Evolutionary conservation across 371 early-diverging fungal species (phyloP).

Genomic region (Haplosporangium sp.): DNA sequence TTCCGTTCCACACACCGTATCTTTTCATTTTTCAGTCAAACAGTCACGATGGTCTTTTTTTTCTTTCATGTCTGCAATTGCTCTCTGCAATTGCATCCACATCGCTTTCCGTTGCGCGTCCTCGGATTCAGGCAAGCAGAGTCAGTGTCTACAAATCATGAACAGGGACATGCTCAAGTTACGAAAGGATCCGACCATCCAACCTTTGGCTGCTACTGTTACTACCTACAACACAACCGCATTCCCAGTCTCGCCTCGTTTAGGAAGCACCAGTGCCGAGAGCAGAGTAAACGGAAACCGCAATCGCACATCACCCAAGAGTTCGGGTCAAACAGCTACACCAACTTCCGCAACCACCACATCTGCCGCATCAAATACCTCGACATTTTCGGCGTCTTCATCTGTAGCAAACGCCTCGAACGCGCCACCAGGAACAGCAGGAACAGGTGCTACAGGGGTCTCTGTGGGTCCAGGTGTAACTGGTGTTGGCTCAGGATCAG

Average conservation of each 20-base stretch:
- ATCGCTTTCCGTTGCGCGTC: too few species aligned
- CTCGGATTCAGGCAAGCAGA: too few species aligned
- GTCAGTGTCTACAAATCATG: slow-evolving; percentile 15
- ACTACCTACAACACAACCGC: slow-evolving; percentile 36
- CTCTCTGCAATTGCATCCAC: not conserved
- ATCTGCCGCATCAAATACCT: not conserved
- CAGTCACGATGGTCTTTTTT: too few species aligned
- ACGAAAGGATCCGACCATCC: slow-evolving; percentile 48
- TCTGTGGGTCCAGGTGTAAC: not conserved
- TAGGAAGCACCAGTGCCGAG: slow-evolving; percentile 8
- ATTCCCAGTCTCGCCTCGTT: slow-evolving; percentile 33
- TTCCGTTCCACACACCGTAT: too few species aligned
- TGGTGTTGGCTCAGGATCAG: not conserved
- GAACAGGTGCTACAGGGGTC: slow-evolving; percentile 8
- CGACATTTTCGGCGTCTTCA: too few species aligned
- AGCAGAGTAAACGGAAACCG: slow-evolving; percentile 13
- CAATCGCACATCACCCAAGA: slow-evolving; percentile 37
- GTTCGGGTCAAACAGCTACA: slow-evolving; percentile 7
- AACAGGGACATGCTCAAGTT: slow-evolving; percentile 53
- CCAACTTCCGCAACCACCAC: not conserved
- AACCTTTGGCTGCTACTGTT: slow-evolving; percentile 41
- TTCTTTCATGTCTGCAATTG: too few species aligned
- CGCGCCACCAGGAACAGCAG: not conserved
- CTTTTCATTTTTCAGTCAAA: too few species aligned
- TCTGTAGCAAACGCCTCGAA: too few species aligned